Evolutionary conservation across 331 rosid species (phyloP).

Genomic region (Rosa hybrid): DNA sequence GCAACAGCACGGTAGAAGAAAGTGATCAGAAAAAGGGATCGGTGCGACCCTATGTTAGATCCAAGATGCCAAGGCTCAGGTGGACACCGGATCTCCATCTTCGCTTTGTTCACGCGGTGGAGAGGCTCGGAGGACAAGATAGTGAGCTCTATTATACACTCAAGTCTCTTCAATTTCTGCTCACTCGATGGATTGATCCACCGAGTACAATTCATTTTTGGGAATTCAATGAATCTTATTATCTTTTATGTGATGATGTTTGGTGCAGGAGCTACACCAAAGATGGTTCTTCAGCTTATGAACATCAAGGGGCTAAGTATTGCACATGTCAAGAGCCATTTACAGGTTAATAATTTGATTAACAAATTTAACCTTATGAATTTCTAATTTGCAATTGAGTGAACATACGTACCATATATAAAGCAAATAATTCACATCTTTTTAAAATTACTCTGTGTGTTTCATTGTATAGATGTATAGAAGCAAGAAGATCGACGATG

Average conservation of each 20-base stretch:
- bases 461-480: conserved; percentile 43
- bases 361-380: background rate
- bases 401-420: background rate
- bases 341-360: conserved; percentile 58
- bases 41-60: conserved; percentile 87
- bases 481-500: conserved; percentile 51
- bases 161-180: background rate
- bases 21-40: conserved; percentile 48
- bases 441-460: background rate
- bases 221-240: background rate
- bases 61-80: conserved; percentile 82
- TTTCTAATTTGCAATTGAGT: background rate
- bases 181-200: background rate
- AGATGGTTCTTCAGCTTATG: conserved; percentile 96
- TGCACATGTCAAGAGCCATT: conserved; percentile 97
- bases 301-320: conserved; percentile 86
- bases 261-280: conserved; percentile 88
- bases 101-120: conserved; percentile 83
- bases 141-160: conserved; percentile 42
- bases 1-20: conserved; percentile 89
- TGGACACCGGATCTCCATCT: conserved; percentile 96
- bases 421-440: background rate
- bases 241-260: conserved; percentile 23
- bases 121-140: conserved; percentile 96
- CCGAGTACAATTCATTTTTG: background rate